phyloP scores from a whole-genome alignment of 2,329 filamentous ascomycete species.

The Delphinella strobiligena region DNA sequence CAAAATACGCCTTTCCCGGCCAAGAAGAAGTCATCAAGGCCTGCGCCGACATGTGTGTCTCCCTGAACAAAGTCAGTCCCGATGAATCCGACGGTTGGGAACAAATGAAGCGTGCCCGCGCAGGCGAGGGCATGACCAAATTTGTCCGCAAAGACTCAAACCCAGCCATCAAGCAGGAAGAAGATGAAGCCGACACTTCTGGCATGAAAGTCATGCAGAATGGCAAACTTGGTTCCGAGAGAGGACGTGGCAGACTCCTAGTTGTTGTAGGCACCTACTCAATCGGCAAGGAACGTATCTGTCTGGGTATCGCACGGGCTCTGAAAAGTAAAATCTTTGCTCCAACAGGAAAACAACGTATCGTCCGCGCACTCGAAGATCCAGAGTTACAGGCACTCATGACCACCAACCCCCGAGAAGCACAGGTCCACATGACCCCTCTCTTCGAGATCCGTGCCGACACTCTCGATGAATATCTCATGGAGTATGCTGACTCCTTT shows the following conservation, averaged over 20 bases:
- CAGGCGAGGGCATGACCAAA: conserved; percentile 48
- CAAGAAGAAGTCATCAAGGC: conserved; percentile 80
- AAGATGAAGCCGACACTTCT: conserved; percentile 24
- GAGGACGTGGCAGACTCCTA: conserved; percentile 55
- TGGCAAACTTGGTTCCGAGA: conserved; percentile 22
- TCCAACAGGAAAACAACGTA: conserved; percentile 66
- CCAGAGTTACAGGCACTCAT: conserved; percentile 65
- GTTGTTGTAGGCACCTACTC: conserved; percentile 95
- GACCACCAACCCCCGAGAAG: conserved; percentile 67
- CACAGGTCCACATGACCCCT: conserved; percentile 96
- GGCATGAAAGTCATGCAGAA: conserved; percentile 12
- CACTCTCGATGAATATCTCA: conserved; percentile 80
- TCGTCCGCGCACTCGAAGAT: conserved; percentile 77
- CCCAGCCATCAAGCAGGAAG: conserved; percentile 25
- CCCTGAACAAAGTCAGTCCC: conserved; percentile 53
- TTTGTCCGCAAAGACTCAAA: conserved; percentile 42
- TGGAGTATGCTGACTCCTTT: conserved; percentile 69
- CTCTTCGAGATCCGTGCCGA: conserved; percentile 88
- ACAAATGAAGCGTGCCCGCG: conserved; percentile 41
- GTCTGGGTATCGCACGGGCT: conserved; percentile 78
- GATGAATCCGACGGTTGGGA: conserved; percentile 47
- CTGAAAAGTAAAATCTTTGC: conserved; percentile 84
- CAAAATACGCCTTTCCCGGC: conserved; percentile 84
- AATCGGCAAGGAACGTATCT: conserved; percentile 95
- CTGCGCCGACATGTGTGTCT: conserved; percentile 79